phyloP scores from a whole-genome alignment of 257 asterid species.

The Ligustrum vulgare region DNA sequence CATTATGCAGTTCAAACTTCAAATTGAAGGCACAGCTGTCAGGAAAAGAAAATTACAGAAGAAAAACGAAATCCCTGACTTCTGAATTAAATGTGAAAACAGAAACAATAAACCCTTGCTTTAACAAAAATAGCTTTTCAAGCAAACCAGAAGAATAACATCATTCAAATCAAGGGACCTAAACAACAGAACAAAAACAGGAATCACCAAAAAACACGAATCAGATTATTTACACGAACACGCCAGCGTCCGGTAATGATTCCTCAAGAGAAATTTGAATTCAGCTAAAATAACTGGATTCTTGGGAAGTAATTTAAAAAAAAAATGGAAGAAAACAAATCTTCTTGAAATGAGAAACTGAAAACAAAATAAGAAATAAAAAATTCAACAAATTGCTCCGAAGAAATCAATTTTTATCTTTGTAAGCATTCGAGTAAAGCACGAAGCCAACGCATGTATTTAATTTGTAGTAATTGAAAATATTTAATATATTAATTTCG shows the following conservation, averaged over 20 bases:
- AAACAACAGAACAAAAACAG: neutral
- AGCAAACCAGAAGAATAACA: slow-evolving; percentile 5
- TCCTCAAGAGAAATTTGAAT: slow-evolving; percentile 12
- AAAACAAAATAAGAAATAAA: neutral
- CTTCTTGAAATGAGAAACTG: neutral
- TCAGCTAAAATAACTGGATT: slow-evolving; percentile 33
- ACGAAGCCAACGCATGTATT: slow-evolving; percentile 33
- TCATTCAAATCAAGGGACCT: neutral
- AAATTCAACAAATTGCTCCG: neutral
- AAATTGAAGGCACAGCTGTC: neutral
- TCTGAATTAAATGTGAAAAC: slow-evolving; percentile 10
- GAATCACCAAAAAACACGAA: neutral
- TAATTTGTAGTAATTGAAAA: slow-evolving; percentile 21
- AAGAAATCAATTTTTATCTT: slow-evolving; percentile 1
- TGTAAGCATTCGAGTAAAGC: neutral
- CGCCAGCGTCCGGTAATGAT: slow-evolving; percentile 3
- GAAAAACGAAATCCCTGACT: slow-evolving; percentile 2
- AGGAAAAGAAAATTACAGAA: neutral
- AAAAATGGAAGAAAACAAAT: neutral
- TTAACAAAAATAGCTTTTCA: neutral
- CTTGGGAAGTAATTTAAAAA: neutral
- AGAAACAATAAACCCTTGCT: slow-evolving; percentile 14
- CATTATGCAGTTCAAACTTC: neutral
- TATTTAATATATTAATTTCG: neutral
- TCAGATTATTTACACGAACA: slow-evolving; percentile 1